Evolutionary conservation across 163 green algal genomes (phyloP), one percentile per base, ranked within the genome.

Genomic region (Coccomyxa subellipsoidea): DNA sequence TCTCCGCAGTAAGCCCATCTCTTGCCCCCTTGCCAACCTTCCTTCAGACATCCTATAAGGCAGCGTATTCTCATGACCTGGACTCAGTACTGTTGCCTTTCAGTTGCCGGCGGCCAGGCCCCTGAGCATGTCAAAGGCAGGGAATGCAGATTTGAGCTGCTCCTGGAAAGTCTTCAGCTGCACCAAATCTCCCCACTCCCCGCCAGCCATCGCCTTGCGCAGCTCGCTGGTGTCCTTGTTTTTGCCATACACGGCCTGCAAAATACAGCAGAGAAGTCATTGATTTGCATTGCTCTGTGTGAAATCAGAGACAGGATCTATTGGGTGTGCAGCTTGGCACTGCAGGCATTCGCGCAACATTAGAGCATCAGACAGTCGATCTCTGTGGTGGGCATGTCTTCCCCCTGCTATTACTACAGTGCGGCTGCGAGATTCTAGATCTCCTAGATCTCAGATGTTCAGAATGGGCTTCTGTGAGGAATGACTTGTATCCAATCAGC

Each of bases 241-340:
- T 23, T 10, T 34, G 70, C 32, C 32, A 23, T 77, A 77, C 32
- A 77, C 70, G 18, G 70, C 70, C 70, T 77, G 70, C 70, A 77
- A 8, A 31, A 72, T 8, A n/a, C 9, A n/a, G 6, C 9, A n/a
- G 25, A 72, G 7, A 31, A 31, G 59, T 34, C 66, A 32, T 23
- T 18, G 31, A 8, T 32, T 72, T 10, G 8, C 21, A 73, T 18
- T 36, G 29, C 32, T 32, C 27, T 32, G 59, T 12, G 27, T 73
- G 47, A 66, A 66, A 29, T 66, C 18, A 18, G 47, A 29, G 12
- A 12, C 47, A 66, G 18, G 47, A 66, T 18, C 47, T 66, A 29
- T 66, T 66, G 47, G 12, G 47, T 12, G 47, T 66, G 47, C 47
- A 29, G 47, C 47, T n/a, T n/a, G n/a, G n/a, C n/a, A n/a, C n/a